Conservation (phyloP, 2,329 filamentous ascomycete genomes). For the Hymenoscyphus salicellus region DNA sequence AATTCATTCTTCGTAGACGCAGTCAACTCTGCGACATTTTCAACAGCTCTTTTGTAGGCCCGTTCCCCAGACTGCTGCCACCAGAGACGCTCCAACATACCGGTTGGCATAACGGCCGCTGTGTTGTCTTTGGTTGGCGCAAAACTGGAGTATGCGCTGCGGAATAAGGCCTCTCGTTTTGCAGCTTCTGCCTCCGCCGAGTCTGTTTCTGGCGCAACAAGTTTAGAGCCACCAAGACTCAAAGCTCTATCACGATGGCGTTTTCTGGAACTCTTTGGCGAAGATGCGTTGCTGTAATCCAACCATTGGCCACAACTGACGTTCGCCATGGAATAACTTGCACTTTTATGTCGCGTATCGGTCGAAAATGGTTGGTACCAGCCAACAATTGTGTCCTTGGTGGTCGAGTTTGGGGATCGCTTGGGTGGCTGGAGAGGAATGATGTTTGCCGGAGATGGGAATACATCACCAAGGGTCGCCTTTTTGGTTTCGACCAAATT, state of each 20-base stretch:
- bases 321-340: slow-evolving; percentile 60
- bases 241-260: slow-evolving; percentile 71
- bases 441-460: slow-evolving; percentile 64
- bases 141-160: slow-evolving; percentile 76
- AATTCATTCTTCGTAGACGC: slow-evolving; percentile 7
- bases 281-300: slow-evolving; percentile 63
- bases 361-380: slow-evolving; percentile 42
- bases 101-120: slow-evolving; percentile 65
- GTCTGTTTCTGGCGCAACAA: slow-evolving; percentile 45
- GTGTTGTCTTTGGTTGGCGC: slow-evolving; percentile 73
- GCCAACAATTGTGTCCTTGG: slow-evolving; percentile 48
- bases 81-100: slow-evolving; percentile 67
- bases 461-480: slow-evolving; percentile 68
- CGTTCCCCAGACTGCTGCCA: slow-evolving; percentile 70
- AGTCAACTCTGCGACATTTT: slow-evolving; percentile 23
- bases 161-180: slow-evolving; percentile 72
- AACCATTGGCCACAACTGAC: slow-evolving; percentile 69
- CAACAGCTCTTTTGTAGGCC: slow-evolving; percentile 63
- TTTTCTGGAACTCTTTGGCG: slow-evolving; percentile 52
- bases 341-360: slow-evolving; percentile 41
- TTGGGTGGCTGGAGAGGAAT: slow-evolving; percentile 69
- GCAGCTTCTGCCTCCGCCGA: slow-evolving; percentile 55
- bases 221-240: slow-evolving; percentile 62
- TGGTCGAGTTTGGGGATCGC: slow-evolving; percentile 66
- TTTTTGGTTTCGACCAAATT: slow-evolving; percentile 46